These are phyloP conservation scores for Grifola frondosa DNA, from an alignment of 1,284 basidiomycete genomes.

Conservation along the genomic window DNA sequence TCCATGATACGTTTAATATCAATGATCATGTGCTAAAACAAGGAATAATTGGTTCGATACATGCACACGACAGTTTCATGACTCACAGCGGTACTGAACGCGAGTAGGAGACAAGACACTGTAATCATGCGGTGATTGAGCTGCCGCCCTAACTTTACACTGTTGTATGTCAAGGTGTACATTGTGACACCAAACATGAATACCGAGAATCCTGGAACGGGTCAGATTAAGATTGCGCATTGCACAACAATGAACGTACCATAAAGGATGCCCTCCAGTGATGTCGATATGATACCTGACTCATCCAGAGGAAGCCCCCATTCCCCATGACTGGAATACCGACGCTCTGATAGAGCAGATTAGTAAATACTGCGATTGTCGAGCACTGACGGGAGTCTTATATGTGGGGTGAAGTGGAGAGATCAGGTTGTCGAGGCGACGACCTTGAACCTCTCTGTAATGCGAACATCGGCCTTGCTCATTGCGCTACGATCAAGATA, in stretches of 20 bases:
- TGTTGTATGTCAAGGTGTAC: conserved; percentile 6
- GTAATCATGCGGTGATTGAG: conserved; percentile 10
- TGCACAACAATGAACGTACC: conserved; percentile 7
- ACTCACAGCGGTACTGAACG: conserved; percentile 13
- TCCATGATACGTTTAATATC: conserved; percentile 22
- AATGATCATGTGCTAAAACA: conserved; percentile 22
- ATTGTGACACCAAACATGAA: conserved; percentile 16
- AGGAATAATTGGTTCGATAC: no score
- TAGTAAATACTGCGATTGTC: no score
- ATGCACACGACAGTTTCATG: not conserved
- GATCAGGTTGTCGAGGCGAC: no score
- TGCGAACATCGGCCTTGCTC: no score
- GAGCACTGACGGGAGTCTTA: no score
- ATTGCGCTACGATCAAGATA: no score
- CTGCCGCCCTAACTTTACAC: conserved; percentile 1
- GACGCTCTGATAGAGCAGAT: no score
- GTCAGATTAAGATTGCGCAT: not conserved
- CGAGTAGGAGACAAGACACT: conserved; percentile 9
- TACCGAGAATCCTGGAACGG: conserved; percentile 11
- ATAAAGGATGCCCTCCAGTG: conserved; percentile 24
- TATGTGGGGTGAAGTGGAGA: no score
- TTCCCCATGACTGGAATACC: conserved; percentile 1
- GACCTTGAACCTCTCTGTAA: no score
- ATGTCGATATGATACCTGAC: conserved; percentile 19
- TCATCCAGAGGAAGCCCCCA: conserved; percentile 21